phyloP scores from a whole-genome alignment of 257 asterid species.

The Solanum verrucosum region DNA sequence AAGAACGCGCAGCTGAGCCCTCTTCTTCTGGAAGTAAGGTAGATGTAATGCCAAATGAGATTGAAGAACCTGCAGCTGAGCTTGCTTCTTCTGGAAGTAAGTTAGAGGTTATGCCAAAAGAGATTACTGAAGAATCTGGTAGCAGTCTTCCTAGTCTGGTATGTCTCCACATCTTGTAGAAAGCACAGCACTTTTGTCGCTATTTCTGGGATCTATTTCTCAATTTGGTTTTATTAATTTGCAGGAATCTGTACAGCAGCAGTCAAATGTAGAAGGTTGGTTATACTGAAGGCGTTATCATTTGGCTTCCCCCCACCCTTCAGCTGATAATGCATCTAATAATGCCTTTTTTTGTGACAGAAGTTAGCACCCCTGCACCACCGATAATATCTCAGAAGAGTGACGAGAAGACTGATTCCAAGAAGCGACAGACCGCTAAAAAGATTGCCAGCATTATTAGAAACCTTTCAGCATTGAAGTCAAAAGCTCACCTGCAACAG shows the following conservation, averaged over 20 bases:
- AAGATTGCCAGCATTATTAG: slow-evolving; percentile 53
- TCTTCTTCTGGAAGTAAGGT: neutral
- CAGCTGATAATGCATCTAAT: neutral
- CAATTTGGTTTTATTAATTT: neutral
- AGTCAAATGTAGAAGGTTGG: slow-evolving; percentile 15
- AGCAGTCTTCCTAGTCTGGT: neutral
- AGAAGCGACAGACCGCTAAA: slow-evolving; percentile 51
- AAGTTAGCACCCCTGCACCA: slow-evolving; percentile 62
- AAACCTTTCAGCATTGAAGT: slow-evolving; percentile 54
- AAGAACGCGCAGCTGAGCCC: neutral
- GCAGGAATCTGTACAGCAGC: slow-evolving; percentile 12
- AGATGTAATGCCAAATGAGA: slow-evolving; percentile 8
- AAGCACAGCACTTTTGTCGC: neutral
- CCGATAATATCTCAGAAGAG: neutral
- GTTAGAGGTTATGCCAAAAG: slow-evolving; percentile 10
- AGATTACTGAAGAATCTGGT: neutral
- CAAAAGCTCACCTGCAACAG: slow-evolving; percentile 27
- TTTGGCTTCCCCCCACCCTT: neutral
- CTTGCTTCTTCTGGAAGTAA: neutral
- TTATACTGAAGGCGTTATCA: neutral
- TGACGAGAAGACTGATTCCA: slow-evolving; percentile 20
- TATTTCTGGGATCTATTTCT: slow-evolving; percentile 5
- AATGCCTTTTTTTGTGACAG: neutral
- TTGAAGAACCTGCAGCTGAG: neutral
- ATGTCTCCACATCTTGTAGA: neutral